These are phyloP conservation scores for Yamadazyma sp. DNA, from an alignment of 1,139 yeast species.

Conservation along the genomic window DNA sequence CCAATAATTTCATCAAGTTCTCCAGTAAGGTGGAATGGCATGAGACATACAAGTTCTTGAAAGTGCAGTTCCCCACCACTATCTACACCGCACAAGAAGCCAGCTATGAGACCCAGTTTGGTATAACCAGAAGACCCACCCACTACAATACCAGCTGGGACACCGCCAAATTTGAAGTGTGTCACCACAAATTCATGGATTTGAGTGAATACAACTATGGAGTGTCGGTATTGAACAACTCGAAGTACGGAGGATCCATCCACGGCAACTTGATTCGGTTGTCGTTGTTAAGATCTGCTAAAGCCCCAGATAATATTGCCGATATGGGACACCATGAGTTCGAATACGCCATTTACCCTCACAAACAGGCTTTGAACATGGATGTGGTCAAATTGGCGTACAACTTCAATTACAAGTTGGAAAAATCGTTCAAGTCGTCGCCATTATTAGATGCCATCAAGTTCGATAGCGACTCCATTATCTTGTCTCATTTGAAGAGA, in stretches of 20 bases:
- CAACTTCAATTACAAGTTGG: conserved; percentile 69
- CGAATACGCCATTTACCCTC: conserved; percentile 84
- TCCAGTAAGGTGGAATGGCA: conserved; percentile 80
- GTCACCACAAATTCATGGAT: conserved; percentile 93
- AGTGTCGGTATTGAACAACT: conserved; percentile 79
- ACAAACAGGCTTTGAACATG: conserved; percentile 59
- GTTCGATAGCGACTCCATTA: conserved; percentile 47
- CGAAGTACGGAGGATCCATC: conserved; percentile 87
- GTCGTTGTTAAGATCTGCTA: conserved; percentile 79
- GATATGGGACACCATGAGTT: conserved; percentile 89
- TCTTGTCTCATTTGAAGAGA: conserved; percentile 78
- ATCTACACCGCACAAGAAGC: conserved; percentile 69
- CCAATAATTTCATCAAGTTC: conserved; percentile 48
- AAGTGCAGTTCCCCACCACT: conserved; percentile 92
- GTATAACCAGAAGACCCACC: conserved; percentile 86
- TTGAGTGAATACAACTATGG: conserved; percentile 85
- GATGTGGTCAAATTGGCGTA: conserved; percentile 74
- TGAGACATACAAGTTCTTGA: conserved; percentile 82
- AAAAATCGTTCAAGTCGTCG: conserved; percentile 15
- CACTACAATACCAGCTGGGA: conserved; percentile 96
- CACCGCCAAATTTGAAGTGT: conserved; percentile 92
- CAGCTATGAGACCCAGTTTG: conserved; percentile 90
- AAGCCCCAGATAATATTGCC: conserved; percentile 88
- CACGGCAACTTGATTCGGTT: conserved; percentile 88
- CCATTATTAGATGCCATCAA: conserved; percentile 18